A percentile compares a stretch with the other conserved stretches of the same genome.
Conservation (phyloP, 2,329 filamentous ascomycete species). For the Xylaria sp. region DNA sequence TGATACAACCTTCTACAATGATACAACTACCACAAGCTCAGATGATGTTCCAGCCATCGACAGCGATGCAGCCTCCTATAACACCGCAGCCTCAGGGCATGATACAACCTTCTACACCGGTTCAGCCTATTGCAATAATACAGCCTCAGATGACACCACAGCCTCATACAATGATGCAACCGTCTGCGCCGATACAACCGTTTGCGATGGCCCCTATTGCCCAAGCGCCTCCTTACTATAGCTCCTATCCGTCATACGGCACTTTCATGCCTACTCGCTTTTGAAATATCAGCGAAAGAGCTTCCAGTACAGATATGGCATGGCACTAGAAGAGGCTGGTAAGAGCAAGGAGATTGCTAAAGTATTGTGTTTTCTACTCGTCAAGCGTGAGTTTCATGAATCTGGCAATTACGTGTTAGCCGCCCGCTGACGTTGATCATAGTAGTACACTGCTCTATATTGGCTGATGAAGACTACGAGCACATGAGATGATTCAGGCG, state of each 20-base stretch:
- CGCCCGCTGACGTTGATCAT: conserved; percentile 50
- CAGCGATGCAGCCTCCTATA: neutral
- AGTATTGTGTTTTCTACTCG: conserved; percentile 83
- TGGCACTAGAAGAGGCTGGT: conserved; percentile 93
- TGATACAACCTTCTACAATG: neutral
- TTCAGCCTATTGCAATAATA: neutral
- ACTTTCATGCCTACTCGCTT: neutral
- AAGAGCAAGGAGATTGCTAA: conserved; percentile 98
- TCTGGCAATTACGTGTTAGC: neutral
- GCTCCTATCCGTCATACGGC: neutral
- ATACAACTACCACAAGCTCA: neutral
- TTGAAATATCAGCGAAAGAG: conserved; percentile 2
- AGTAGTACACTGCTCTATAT: conserved; percentile 89
- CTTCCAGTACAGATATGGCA: conserved; percentile 62
- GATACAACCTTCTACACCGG: neutral
- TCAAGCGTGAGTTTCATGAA: conserved; percentile 69
- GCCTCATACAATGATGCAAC: neutral
- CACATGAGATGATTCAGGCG: neutral
- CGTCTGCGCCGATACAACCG: neutral
- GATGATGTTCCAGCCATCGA: neutral
- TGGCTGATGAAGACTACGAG: conserved; percentile 68
- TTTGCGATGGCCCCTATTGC: neutral
- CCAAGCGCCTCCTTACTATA: conserved; percentile 2
- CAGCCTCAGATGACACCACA: neutral
- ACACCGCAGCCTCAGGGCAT: neutral